Evolutionary conservation across 2,329 filamentous ascomycete genomes (phyloP).

Genomic region (Meredithiella fracta): DNA sequence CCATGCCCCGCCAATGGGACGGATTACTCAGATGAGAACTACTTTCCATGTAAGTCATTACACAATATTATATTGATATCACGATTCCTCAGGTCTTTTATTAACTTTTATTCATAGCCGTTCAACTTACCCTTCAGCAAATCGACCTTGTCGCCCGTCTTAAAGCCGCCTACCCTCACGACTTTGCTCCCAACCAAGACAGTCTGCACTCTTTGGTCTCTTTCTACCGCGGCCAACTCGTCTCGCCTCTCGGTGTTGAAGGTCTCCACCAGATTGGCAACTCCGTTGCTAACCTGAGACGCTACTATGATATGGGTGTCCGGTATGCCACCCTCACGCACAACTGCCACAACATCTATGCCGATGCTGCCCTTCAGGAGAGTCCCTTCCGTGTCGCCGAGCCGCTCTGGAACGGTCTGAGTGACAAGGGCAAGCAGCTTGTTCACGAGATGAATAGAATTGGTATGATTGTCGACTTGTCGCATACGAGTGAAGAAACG

Average conservation of each 20-base stretch:
- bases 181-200: constrained; percentile 50
- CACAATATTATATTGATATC: not conserved
- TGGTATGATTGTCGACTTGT: constrained; percentile 84
- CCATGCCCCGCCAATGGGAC: constrained; percentile 56
- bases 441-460: constrained; percentile 85
- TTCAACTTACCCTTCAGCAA: constrained; percentile 54
- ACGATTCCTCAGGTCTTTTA: not conserved
- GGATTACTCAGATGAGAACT: constrained; percentile 59
- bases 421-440: constrained; percentile 47
- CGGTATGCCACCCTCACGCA: constrained; percentile 81
- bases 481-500: constrained; percentile 61
- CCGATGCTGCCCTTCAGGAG: constrained; percentile 61
- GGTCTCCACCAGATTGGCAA: constrained; percentile 92
- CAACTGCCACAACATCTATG: constrained; percentile 83
- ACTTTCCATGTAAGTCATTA: constrained; percentile 40
- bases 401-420: constrained; percentile 57
- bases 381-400: constrained; percentile 32
- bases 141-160: constrained; percentile 57
- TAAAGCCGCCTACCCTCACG: constrained; percentile 43
- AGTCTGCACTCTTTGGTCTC: constrained; percentile 44
- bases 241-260: constrained; percentile 68
- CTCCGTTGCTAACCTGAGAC: constrained; percentile 55
- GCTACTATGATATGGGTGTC: constrained; percentile 62
- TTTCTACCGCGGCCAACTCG: constrained; percentile 46
- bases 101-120: constrained; percentile 26